Conservation (phyloP, 2,329 filamentous ascomycete genomes). For the Ophiosphaerella korrae region DNA sequence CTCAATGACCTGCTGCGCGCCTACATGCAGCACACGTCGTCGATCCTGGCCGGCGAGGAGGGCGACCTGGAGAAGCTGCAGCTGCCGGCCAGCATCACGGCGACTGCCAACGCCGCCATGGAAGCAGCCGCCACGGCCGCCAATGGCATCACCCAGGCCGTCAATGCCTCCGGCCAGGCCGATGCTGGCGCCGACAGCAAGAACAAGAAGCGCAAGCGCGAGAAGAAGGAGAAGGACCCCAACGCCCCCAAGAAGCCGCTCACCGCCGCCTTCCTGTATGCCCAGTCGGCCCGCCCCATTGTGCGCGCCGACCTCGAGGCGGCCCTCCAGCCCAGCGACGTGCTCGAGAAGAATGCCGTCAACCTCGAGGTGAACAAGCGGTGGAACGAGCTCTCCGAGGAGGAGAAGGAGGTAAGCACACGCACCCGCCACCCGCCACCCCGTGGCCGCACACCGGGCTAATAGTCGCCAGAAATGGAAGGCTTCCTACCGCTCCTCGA, state of each 20-base stretch:
- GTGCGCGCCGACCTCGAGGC: constrained; percentile 70
- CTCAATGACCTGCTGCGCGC: constrained; percentile 80
- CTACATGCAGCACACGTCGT: constrained; percentile 87
- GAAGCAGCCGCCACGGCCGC: constrained; percentile 33
- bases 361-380: constrained; percentile 84
- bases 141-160: constrained; percentile 25
- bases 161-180: constrained; percentile 17
- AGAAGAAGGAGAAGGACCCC: constrained; percentile 77
- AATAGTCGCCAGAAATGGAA: constrained; percentile 37
- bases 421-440: too few species aligned
- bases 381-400: constrained; percentile 77
- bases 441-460: too few species aligned
- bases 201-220: constrained; percentile 76
- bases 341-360: constrained; percentile 82
- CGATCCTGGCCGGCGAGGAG: constrained; percentile 63
- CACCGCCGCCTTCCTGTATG: constrained; percentile 94
- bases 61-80: constrained; percentile 48
- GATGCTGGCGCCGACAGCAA: constrained; percentile 25
- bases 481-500: constrained; percentile 58
- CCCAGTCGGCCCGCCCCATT: constrained; percentile 82
- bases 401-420: constrained; percentile 68
- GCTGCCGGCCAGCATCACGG: constrained; percentile 50
- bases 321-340: constrained; percentile 63
- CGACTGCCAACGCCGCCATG: constrained; percentile 33
- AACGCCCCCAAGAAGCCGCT: constrained; percentile 93